Conservation (phyloP, 805 yeast species). For the Zygosaccharomyces rouxii region DNA sequence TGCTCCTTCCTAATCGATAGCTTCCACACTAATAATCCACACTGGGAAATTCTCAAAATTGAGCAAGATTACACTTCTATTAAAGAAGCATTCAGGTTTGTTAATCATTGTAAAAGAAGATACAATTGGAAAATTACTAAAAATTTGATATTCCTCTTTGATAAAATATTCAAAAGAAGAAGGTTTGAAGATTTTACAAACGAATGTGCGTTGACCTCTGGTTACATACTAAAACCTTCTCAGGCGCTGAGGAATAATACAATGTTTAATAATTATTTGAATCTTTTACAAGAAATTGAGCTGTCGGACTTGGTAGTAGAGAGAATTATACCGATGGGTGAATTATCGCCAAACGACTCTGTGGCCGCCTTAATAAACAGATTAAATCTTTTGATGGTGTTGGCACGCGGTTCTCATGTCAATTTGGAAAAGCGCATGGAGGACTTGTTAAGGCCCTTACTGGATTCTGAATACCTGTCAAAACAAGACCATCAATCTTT, state of each 20-base stretch:
- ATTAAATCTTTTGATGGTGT: slow-evolving; percentile 24
- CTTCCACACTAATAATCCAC: slow-evolving; percentile 19
- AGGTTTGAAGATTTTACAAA: slow-evolving; percentile 28
- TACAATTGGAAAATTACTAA: slow-evolving; percentile 37
- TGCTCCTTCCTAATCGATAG: slow-evolving; percentile 15
- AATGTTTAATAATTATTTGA: slow-evolving; percentile 26
- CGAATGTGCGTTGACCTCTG: slow-evolving; percentile 15
- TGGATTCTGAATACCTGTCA: slow-evolving; percentile 5
- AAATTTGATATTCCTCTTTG: slow-evolving; percentile 46
- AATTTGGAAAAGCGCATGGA: slow-evolving; percentile 25
- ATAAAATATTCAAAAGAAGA: slow-evolving; percentile 25
- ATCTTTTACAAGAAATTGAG: slow-evolving; percentile 11
- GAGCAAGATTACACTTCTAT: slow-evolving; percentile 12
- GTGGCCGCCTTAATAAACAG: slow-evolving; percentile 27
- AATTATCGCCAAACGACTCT: slow-evolving; percentile 18
- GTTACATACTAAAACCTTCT: slow-evolving; percentile 10
- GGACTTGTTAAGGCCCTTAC: slow-evolving; percentile 20
- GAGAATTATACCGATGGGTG: slow-evolving; percentile 30
- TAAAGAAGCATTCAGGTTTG: slow-evolving; percentile 16
- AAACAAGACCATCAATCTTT: neutral
- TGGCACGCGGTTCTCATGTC: slow-evolving; percentile 20
- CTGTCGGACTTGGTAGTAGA: slow-evolving; percentile 22
- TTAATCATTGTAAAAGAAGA: slow-evolving; percentile 19
- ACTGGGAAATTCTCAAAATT: slow-evolving; percentile 24
- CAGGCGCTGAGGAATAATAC: slow-evolving; percentile 5